These are phyloP conservation scores for Clitopilus hobsonii DNA, from an alignment of 768 basidiomycete species.

Conservation along the genomic window DNA sequence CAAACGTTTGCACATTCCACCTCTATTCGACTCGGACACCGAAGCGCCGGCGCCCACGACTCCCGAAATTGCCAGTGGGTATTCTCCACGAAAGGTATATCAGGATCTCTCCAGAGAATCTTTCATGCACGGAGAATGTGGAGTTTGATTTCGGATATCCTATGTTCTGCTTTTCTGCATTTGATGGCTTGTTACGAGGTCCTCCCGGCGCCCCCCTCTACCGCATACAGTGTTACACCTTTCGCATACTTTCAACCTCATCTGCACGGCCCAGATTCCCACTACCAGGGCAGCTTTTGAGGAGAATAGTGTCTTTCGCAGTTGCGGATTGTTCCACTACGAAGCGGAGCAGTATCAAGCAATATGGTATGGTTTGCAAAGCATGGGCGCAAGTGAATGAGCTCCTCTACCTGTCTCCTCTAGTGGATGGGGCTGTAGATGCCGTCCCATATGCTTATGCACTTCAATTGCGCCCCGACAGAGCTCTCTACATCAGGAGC, in stretches of 20 bases:
- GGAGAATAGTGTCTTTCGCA: neutral
- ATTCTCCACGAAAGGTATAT: neutral
- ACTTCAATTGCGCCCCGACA: neutral
- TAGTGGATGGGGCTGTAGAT: neutral
- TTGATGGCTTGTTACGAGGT: too few species aligned
- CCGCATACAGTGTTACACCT: neutral
- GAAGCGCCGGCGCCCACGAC: too few species aligned
- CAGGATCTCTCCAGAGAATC: neutral
- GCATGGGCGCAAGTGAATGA: neutral
- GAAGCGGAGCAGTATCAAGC: neutral
- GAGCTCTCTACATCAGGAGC: neutral
- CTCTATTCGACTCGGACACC: too few species aligned
- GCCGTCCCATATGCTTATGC: neutral
- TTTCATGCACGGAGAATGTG: neutral
- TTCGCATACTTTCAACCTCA: neutral
- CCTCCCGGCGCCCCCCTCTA: too few species aligned
- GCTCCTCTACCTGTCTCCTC: neutral
- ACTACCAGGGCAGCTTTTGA: neutral
- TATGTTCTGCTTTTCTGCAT: neutral
- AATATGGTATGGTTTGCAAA: neutral
- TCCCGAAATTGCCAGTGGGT: too few species aligned
- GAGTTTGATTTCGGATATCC: neutral
- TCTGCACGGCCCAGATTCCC: neutral
- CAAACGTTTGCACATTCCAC: too few species aligned
- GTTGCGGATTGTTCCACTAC: neutral